phyloP scores from a whole-genome alignment of 164 flowering plant genomes.

The Piper longum region DNA sequence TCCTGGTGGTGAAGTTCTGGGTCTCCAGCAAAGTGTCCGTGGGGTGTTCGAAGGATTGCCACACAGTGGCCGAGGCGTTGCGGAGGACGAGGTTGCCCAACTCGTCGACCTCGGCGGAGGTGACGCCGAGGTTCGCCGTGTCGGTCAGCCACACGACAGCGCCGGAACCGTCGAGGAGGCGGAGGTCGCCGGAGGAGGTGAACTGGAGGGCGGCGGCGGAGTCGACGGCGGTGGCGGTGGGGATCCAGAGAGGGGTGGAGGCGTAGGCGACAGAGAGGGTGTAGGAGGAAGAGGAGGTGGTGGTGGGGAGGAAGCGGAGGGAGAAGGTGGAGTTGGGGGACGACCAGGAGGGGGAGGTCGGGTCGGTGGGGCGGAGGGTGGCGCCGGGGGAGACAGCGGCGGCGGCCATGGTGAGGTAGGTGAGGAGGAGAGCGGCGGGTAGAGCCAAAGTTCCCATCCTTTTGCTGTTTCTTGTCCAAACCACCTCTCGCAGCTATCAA shows the following conservation, averaged over 20 bases:
- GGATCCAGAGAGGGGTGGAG: constrained; percentile 16
- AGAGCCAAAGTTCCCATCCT: not conserved
- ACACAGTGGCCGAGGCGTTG: constrained; percentile 6
- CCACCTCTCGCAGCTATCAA: no score
- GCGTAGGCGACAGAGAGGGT: constrained; percentile 13
- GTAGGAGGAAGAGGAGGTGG: constrained; percentile 9
- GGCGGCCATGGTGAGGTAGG: not conserved
- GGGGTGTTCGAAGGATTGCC: constrained; percentile 29
- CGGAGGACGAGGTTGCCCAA: constrained; percentile 11
- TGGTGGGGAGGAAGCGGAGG: constrained; percentile 17
- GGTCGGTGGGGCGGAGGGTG: constrained; percentile 2
- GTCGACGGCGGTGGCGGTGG: constrained; percentile 13
- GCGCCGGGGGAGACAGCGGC: constrained; percentile 4
- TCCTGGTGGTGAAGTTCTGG: constrained; percentile 17
- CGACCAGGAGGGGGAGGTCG: constrained; percentile 8
- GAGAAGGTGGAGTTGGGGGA: constrained; percentile 23
- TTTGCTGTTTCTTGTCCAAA: not conserved
- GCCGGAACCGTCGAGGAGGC: constrained; percentile 20
- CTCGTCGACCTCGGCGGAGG: constrained; percentile 19
- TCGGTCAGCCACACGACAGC: constrained; percentile 17
- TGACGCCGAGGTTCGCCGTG: constrained; percentile 15
- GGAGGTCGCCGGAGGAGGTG: constrained; percentile 20
- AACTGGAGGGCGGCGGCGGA: constrained; percentile 12
- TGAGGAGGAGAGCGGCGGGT: not conserved
- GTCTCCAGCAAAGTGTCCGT: constrained; percentile 23